Evolutionary conservation across 2,329 filamentous ascomycete genomes (phyloP), one percentile per base, ranked within the genome.

Genomic region (Aschersonia sp.): DNA sequence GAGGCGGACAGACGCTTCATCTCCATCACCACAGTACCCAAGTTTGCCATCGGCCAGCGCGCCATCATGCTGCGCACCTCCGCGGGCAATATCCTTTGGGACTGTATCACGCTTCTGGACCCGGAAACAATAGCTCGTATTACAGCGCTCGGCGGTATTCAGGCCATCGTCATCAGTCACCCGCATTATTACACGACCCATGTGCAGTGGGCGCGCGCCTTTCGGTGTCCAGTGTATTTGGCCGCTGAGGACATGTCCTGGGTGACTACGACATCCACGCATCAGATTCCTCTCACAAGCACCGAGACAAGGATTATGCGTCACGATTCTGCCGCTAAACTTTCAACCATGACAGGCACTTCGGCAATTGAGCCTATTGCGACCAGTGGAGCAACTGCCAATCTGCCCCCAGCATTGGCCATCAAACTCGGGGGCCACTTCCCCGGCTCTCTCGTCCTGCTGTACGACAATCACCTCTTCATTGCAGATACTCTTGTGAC

Each of bases 181-280:
- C 87, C 87, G 46, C 87, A 94, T 60, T 94, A 85, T 64, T 92
- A 86, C 64, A 80, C 79, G 11, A 84, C 85, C 4, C 82, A 87
- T 60, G 62, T 85, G 0, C 76, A 83, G 54, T 94, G 87, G 86
- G 81, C 83, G 0, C 59, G 68, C 43, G 70, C 72, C 0, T 90
- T 92, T 54, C 54, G 64, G 5, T 88, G 85, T 55, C 79, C 79
- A 0, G 78, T 92, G 1, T 89, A 85, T 56, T 58, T 87, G 1
- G 70, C 81, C 0, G 62, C 62, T 5, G 81, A 84, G 49, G 87
- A 94, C 61, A 62, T 64, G 47, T 57, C 67, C 53, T 92, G 86
- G 86, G 60, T 80, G 9, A 75, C 66, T 14, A 61, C 68, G 52
- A 50, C 67, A 48, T 69, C 62, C n/a, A 53, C 52, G n/a, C 54